Conservation (phyloP, 2,329 filamentous ascomycete species). For the Calonectria pauciramosa region DNA sequence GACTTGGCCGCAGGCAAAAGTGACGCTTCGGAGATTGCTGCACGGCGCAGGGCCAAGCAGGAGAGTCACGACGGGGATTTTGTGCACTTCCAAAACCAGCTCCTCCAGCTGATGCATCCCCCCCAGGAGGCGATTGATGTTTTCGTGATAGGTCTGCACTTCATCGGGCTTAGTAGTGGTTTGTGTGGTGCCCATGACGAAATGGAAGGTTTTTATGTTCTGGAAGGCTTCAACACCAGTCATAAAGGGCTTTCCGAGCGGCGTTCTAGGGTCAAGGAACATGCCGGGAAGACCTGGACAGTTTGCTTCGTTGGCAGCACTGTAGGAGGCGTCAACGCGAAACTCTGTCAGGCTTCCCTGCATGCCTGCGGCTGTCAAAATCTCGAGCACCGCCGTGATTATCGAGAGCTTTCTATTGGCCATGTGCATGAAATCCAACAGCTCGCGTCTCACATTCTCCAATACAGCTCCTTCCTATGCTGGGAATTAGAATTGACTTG, state of each 20-base stretch:
- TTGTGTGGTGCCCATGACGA: not conserved
- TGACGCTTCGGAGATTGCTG: not conserved
- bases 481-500: not conserved
- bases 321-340: conserved; percentile 17
- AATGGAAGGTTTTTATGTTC: conserved; percentile 7
- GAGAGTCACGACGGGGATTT: not conserved
- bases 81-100: conserved; percentile 7
- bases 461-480: not conserved
- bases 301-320: not conserved
- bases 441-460: not conserved
- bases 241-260: not conserved
- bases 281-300: conserved; percentile 4
- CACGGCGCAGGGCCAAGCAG: not conserved
- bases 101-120: conserved; percentile 15
- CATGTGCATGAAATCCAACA: not conserved
- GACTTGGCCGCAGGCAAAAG: conserved; percentile 14
- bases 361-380: not conserved
- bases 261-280: not conserved
- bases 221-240: not conserved
- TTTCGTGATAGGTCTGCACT: not conserved
- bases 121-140: not conserved
- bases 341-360: conserved; percentile 9
- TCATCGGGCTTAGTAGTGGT: not conserved
- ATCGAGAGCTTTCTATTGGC: not conserved
- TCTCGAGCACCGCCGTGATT: not conserved